Evolutionary conservation across 2,329 filamentous ascomycete species (phyloP).

Genomic region (Neofusicoccum parvum): DNA sequence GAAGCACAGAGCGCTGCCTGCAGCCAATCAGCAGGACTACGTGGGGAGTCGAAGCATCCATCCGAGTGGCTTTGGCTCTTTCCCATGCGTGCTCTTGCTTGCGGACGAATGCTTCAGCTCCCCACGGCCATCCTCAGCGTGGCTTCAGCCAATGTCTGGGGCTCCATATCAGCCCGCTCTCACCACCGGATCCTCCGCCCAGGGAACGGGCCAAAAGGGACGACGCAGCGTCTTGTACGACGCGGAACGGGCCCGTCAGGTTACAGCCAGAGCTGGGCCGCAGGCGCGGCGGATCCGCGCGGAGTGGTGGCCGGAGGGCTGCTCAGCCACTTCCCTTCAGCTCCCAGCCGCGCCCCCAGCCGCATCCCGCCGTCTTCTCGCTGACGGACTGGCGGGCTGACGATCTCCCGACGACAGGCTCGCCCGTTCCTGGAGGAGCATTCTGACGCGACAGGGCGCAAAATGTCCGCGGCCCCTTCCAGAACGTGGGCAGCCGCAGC

Average conservation of each 20-base stretch:
- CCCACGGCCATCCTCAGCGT: no score
- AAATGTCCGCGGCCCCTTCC: neutral
- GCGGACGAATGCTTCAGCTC: no score
- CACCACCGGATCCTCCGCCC: no score
- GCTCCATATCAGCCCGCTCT: no score
- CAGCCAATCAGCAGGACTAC: no score
- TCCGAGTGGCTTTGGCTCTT: no score
- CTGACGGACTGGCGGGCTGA: neutral
- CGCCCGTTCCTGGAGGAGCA: neutral
- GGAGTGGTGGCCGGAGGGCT: no score
- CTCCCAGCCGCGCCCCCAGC: neutral
- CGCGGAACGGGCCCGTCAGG: neutral
- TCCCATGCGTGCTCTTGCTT: no score
- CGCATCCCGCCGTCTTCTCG: neutral
- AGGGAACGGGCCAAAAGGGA: neutral
- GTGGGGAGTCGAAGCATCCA: no score
- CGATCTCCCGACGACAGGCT: neutral
- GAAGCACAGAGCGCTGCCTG: neutral
- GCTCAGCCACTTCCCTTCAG: neutral
- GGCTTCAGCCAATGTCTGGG: no score
- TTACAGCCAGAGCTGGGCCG: neutral
- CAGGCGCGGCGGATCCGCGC: neutral
- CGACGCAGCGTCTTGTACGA: neutral
- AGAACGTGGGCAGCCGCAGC: conserved; percentile 14
- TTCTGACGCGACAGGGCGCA: neutral